Conservation (phyloP, 2,329 filamentous ascomycete genomes). For the Diaporthe batatas region DNA sequence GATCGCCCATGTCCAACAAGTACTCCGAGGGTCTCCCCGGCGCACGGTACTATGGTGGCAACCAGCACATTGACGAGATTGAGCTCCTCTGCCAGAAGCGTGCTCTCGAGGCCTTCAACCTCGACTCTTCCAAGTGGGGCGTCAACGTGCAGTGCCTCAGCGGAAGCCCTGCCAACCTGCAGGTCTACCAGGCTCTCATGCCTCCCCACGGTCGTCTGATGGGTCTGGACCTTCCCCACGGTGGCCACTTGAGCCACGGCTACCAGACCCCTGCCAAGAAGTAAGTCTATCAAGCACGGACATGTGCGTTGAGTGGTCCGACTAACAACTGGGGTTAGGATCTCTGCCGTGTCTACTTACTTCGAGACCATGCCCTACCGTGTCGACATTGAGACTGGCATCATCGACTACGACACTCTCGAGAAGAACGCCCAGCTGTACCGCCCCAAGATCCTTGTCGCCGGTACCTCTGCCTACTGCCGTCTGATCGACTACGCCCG, state of each 20-base stretch:
- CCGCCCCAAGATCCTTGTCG: constrained; percentile 95
- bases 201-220: constrained; percentile 95
- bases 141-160: constrained; percentile 97
- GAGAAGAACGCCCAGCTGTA: constrained; percentile 92
- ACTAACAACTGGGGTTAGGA: constrained; percentile 61
- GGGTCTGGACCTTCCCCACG: constrained; percentile 95
- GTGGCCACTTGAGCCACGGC: constrained; percentile 94
- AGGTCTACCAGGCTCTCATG: constrained; percentile 98
- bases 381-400: constrained; percentile 87
- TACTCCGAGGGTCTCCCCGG: constrained; percentile 99
- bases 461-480: constrained; percentile 98
- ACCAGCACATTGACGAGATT: constrained; percentile 98
- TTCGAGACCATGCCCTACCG: constrained; percentile 99
- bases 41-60: constrained; percentile 98
- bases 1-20: constrained; percentile 97
- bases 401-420: constrained; percentile 96
- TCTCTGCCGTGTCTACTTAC: constrained; percentile 98
- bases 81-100: constrained; percentile 95
- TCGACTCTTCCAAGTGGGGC: constrained; percentile 92
- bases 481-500: constrained; percentile 95
- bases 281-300: constrained; percentile 59
- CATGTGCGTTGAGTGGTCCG: background rate
- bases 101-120: constrained; percentile 90
- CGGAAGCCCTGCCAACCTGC: constrained; percentile 95
- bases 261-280: constrained; percentile 98